A percentile compares a stretch with the other conserved stretches of the same genome.
Evolutionary conservation across 805 yeast genomes (phyloP).

Genomic region (Candida arabinofermentans): DNA sequence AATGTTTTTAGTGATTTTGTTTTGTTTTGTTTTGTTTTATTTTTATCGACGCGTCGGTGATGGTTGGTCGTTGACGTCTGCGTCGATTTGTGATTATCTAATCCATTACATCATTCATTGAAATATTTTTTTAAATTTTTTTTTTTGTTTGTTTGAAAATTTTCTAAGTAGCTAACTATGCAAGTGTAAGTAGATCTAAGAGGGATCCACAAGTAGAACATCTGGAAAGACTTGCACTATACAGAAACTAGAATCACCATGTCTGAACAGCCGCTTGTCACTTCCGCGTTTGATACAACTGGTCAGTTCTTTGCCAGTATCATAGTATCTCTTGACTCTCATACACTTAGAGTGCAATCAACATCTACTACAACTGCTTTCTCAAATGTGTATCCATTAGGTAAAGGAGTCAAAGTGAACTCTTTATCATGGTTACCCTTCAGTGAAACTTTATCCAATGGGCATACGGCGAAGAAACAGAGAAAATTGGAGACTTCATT

Average conservation of each 20-base stretch:
- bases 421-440: conserved; percentile 48
- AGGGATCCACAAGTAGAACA: too few species aligned
- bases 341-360: conserved; percentile 62
- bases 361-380: conserved; percentile 34
- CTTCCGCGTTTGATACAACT: conserved; percentile 56
- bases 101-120: background rate
- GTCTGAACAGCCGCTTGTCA: conserved; percentile 18
- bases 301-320: conserved; percentile 64
- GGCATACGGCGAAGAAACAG: conserved; percentile 23
- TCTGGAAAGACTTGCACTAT: too few species aligned
- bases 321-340: conserved; percentile 64
- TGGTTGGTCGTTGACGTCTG: too few species aligned
- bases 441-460: conserved; percentile 1
- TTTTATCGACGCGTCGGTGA: too few species aligned
- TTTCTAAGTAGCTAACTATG: background rate
- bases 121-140: background rate
- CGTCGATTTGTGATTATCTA: too few species aligned
- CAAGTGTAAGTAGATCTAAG: too few species aligned
- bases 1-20: background rate
- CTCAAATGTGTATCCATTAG: conserved; percentile 44
- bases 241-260: background rate
- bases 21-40: background rate
- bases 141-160: conserved; percentile 1
- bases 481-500: conserved; percentile 22
- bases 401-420: conserved; percentile 46